Percentiles rank a stretch among this genome's conserved stretches.
Evolutionary conservation across 192 early-diverging fungal genomes (phyloP).

Genomic region (Anaeromyces robustus): DNA sequence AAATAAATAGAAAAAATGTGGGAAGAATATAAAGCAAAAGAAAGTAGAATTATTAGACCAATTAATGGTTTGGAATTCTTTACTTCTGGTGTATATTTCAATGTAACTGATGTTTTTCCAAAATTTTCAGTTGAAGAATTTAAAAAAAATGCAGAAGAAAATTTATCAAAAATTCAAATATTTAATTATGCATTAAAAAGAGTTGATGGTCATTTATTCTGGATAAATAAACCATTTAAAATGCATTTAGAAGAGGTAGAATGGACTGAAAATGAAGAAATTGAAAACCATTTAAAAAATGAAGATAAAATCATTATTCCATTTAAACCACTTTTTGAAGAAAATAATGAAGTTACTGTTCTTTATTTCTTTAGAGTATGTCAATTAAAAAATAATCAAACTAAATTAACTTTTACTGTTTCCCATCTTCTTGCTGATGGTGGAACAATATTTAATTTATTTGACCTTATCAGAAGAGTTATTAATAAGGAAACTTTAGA

Average conservation of each 20-base stretch:
- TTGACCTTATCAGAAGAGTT: background rate
- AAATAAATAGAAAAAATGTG: too few species aligned
- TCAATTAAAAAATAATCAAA: background rate
- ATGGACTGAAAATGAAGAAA: background rate
- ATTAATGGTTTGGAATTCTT: background rate
- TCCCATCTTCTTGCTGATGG: background rate
- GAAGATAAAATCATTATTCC: background rate
- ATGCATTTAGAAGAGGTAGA: background rate
- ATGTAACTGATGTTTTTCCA: background rate
- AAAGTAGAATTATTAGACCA: background rate
- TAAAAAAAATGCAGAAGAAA: background rate
- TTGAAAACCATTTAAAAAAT: background rate
- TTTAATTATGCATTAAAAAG: background rate
- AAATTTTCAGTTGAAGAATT: background rate
- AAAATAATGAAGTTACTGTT: background rate
- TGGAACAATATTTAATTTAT: background rate
- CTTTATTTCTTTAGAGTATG: background rate
- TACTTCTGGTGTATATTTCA: background rate
- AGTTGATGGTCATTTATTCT: background rate
- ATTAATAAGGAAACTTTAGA: background rate
- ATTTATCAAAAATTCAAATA: background rate
- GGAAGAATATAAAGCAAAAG: background rate
- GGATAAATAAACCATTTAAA: background rate
- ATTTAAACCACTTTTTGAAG: background rate
- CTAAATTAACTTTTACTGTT: background rate